Conservation (phyloP, 2,329 filamentous ascomycete genomes). For the Aspergillus sergii region DNA sequence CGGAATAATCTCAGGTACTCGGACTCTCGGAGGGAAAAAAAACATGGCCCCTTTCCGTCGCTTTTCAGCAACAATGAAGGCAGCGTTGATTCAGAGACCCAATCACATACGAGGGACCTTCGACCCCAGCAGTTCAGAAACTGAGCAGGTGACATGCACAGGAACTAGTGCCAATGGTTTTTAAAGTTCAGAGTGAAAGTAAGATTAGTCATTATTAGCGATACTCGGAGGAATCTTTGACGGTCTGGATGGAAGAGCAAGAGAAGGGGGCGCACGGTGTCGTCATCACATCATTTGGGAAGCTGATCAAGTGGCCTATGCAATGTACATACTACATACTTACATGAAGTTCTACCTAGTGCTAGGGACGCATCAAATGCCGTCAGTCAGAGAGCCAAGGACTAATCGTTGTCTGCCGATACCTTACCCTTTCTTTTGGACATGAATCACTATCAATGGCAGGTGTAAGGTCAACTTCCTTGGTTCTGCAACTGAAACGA, state of each 20-base stretch:
- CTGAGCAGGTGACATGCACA: conserved; percentile 5
- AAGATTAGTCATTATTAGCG: conserved; percentile 14
- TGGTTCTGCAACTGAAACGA: not conserved
- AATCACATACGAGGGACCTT: conserved; percentile 1
- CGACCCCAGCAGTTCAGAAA: not conserved
- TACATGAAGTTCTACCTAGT: not conserved
- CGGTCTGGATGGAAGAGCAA: conserved; percentile 1
- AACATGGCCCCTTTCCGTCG: not conserved
- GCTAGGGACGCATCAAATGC: not conserved
- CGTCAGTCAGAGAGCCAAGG: not conserved
- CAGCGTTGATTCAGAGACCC: not conserved
- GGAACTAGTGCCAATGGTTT: not conserved
- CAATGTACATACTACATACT: not conserved
- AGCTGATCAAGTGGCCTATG: not conserved
- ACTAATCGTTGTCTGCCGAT: not conserved
- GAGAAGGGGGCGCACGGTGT: conserved; percentile 10
- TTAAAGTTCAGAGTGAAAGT: not conserved
- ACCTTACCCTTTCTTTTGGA: not conserved
- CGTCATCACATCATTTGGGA: conserved; percentile 10
- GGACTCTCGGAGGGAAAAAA: not conserved
- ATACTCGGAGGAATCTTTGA: conserved; percentile 17
- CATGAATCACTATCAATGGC: not conserved
- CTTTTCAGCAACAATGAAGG: not conserved
- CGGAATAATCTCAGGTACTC: conserved; percentile 3
- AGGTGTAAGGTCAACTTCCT: not conserved